Evolutionary conservation across 306 rosid species (phyloP).

Genomic region (Glycine soja): DNA sequence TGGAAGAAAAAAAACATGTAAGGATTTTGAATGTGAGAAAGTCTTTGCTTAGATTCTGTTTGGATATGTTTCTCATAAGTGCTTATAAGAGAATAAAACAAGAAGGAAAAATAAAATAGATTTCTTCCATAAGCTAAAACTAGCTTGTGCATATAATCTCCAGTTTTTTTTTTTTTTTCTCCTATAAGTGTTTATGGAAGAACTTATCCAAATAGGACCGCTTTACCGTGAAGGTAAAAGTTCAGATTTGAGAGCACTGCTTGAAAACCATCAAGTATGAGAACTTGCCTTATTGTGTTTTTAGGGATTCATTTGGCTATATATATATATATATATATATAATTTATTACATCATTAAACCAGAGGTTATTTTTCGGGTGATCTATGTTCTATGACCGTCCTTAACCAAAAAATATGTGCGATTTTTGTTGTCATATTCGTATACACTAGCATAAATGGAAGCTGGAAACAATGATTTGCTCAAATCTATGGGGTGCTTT

Average conservation of each 20-base stretch:
- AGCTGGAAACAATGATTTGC: background rate
- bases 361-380: background rate
- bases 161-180: too few species aligned
- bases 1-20: background rate
- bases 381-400: background rate
- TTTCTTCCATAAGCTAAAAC: too few species aligned
- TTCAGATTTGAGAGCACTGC: background rate
- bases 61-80: background rate
- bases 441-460: background rate
- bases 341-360: background rate
- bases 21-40: background rate
- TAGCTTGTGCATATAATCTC: background rate
- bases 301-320: background rate
- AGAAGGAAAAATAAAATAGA: too few species aligned
- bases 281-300: background rate
- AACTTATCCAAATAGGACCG: background rate
- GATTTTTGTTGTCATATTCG: too few species aligned
- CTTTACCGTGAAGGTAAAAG: background rate
- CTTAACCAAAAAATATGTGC: background rate
- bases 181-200: too few species aligned
- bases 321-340: too few species aligned
- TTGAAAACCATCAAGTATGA: background rate
- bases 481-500: background rate
- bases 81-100: background rate
- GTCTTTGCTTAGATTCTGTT: background rate